phyloP scores from a whole-genome alignment of 805 yeast genomes.

The Ogataea degrootiae region DNA sequence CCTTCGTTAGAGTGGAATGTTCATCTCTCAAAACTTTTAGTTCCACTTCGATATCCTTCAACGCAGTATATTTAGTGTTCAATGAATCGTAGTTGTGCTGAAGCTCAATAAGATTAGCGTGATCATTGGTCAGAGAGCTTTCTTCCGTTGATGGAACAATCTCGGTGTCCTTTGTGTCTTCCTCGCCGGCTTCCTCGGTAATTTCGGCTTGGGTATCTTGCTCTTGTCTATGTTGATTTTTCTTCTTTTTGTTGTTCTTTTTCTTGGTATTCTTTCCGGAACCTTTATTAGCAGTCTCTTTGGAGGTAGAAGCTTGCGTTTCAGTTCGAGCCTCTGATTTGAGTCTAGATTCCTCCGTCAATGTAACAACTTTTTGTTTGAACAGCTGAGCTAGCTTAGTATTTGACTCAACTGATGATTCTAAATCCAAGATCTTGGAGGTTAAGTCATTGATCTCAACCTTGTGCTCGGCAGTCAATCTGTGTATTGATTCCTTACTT shows the following conservation, averaged over 20 bases:
- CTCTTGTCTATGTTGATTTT: slow-evolving; percentile 6
- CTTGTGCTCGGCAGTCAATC: neutral
- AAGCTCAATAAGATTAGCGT: slow-evolving; percentile 21
- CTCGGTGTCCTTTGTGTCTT: slow-evolving; percentile 17
- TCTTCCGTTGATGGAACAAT: slow-evolving; percentile 5
- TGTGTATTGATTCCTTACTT: neutral
- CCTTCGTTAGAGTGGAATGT: slow-evolving; percentile 1
- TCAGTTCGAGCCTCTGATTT: neutral
- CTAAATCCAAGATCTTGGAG: neutral
- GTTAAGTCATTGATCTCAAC: neutral
- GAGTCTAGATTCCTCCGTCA: slow-evolving; percentile 16
- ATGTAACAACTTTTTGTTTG: slow-evolving; percentile 21
- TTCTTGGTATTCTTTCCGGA: slow-evolving; percentile 12
- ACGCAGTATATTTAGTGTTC: slow-evolving; percentile 6
- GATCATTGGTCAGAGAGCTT: slow-evolving; percentile 1
- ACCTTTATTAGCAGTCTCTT: neutral
- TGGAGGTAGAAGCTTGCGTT: neutral
- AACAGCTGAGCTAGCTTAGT: slow-evolving; percentile 19
- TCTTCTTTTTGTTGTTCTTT: slow-evolving; percentile 18
- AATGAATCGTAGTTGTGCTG: slow-evolving; percentile 20
- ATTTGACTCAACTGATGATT: slow-evolving; percentile 19
- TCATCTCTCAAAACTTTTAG: slow-evolving; percentile 5
- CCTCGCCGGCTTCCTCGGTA: slow-evolving; percentile 16
- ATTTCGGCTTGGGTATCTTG: slow-evolving; percentile 3
- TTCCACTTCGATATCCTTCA: slow-evolving; percentile 4